These are phyloP conservation scores for Steccherinum ochraceum DNA, from an alignment of 768 basidiomycete genomes.

Conservation along the genomic window DNA sequence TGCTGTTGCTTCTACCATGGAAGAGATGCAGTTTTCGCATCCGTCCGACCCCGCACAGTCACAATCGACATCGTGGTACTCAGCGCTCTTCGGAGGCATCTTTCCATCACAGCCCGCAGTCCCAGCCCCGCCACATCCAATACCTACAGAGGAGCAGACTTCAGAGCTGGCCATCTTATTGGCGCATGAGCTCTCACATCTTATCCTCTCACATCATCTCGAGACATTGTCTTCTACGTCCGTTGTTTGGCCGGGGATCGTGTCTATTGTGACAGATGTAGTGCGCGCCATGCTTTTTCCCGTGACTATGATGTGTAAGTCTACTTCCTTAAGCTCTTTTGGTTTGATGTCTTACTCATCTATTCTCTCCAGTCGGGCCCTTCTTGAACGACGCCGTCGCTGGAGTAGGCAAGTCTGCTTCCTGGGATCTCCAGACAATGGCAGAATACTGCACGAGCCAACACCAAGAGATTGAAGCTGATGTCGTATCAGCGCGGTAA, in stretches of 20 bases:
- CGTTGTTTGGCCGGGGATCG: conserved; percentile 73
- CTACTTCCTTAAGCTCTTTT: conserved; percentile 27
- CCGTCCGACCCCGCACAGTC: conserved; percentile 11
- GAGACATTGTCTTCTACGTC: conserved; percentile 85
- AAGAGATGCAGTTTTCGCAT: conserved; percentile 14
- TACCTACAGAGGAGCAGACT: conserved; percentile 77
- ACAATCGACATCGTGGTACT: conserved; percentile 36
- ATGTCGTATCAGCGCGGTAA: conserved; percentile 79
- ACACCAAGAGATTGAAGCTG: conserved; percentile 89
- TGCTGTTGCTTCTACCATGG: background rate
- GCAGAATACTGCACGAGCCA: conserved; percentile 73
- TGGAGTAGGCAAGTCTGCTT: conserved; percentile 69
- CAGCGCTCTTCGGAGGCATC: conserved; percentile 41
- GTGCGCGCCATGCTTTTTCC: conserved; percentile 79
- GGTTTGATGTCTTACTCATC: conserved; percentile 24
- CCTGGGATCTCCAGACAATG: conserved; percentile 65
- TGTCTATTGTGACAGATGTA: conserved; percentile 74
- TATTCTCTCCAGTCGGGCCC: conserved; percentile 57
- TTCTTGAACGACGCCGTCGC: conserved; percentile 94
- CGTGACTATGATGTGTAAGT: conserved; percentile 64
- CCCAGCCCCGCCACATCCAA: conserved; percentile 32
- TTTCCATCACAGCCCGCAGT: conserved; percentile 26
- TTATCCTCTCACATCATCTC: conserved; percentile 85
- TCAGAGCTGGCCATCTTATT: conserved; percentile 85
- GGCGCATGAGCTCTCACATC: conserved; percentile 90